Evolutionary conservation across 768 basidiomycete genomes (phyloP).

Genomic region (Albatrellus ellisii): DNA sequence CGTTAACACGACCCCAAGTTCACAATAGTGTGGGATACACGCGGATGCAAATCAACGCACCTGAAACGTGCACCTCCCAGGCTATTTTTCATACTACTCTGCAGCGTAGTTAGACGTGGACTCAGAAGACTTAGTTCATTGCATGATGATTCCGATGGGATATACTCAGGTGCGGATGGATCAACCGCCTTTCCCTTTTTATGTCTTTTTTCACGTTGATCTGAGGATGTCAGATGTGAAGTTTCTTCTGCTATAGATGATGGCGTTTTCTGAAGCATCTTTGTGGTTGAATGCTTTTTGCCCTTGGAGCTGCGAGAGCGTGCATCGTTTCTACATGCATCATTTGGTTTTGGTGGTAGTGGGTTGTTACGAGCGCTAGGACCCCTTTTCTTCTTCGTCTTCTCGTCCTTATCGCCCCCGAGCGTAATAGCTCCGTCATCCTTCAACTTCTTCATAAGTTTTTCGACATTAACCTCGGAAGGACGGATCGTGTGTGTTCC

Average conservation of each 20-base stretch:
- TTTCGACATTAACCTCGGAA: constrained; percentile 45
- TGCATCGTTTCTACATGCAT: too few relatives aligned
- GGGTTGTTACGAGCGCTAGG: background rate
- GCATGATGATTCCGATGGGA: background rate
- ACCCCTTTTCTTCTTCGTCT: background rate
- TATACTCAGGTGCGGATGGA: background rate
- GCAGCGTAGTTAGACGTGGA: constrained; percentile 29
- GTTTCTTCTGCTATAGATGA: constrained; percentile 1
- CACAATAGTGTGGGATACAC: background rate
- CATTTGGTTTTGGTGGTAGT: too few relatives aligned
- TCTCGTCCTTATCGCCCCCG: too few relatives aligned
- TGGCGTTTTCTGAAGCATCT: too few relatives aligned
- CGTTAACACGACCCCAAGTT: background rate
- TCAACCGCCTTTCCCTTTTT: background rate
- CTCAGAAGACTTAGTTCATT: background rate
- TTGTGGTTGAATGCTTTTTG: too few relatives aligned
- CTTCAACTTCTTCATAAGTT: constrained; percentile 38
- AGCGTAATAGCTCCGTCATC: constrained; percentile 12
- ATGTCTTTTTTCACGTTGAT: too few relatives aligned
- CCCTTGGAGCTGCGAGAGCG: too few relatives aligned
- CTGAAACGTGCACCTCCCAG: constrained; percentile 83
- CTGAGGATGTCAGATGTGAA: background rate
- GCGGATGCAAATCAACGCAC: constrained; percentile 25
- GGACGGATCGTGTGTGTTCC: constrained; percentile 23
- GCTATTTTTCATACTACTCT: constrained; percentile 65